A percentile compares a stretch with the other conserved stretches of the same genome.
Conservation (phyloP, 345 rosid genomes). For the Lepidium aucheri region DNA sequence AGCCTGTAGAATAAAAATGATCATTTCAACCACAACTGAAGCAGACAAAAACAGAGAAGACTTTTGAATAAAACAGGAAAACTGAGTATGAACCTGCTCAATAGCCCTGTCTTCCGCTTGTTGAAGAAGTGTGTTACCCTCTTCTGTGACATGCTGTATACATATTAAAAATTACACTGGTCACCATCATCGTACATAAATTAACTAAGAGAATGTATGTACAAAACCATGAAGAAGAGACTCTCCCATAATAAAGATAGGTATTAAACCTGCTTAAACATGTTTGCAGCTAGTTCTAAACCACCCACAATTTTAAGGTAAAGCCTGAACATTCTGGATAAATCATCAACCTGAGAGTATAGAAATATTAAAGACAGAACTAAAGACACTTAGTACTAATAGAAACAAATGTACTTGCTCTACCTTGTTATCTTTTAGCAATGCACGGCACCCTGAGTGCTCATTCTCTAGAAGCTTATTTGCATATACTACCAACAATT, state of each 20-base stretch:
- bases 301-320: constrained; percentile 61
- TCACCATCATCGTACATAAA: not conserved
- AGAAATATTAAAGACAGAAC: not conserved
- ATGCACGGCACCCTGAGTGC: constrained; percentile 60
- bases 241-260: not conserved
- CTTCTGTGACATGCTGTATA: constrained; percentile 78
- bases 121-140: constrained; percentile 76
- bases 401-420: not conserved
- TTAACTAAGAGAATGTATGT: no score
- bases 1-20: constrained; percentile 34
- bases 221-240: no score
- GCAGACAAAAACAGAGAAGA: not conserved
- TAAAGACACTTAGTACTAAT: not conserved
- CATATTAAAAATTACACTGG: not conserved
- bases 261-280: constrained; percentile 73
- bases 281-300: constrained; percentile 72
- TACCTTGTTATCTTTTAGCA: constrained; percentile 79
- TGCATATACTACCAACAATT: constrained; percentile 46
- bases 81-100: constrained; percentile 40
- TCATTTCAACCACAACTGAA: not conserved
- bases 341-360: constrained; percentile 62
- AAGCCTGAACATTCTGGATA: constrained; percentile 94
- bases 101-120: constrained; percentile 91
- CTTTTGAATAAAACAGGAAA: not conserved
- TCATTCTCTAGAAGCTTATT: constrained; percentile 67